These are phyloP conservation scores for Beauveria asiatica DNA, from an alignment of 2,329 filamentous ascomycete genomes.

Conservation along the genomic window DNA sequence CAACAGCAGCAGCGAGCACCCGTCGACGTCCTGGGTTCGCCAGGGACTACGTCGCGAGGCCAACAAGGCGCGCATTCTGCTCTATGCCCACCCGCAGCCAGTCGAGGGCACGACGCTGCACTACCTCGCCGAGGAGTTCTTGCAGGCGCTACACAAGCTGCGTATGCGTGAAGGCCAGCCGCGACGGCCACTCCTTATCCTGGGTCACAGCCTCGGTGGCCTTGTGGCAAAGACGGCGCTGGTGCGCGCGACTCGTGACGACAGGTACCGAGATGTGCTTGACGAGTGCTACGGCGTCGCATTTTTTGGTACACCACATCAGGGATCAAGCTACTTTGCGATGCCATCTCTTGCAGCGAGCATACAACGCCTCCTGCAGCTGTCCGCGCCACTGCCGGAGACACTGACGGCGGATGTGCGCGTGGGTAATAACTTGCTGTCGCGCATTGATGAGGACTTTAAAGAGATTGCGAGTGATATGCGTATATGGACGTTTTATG, in stretches of 20 bases:
- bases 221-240: slow-evolving; percentile 50
- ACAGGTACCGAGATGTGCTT: slow-evolving; percentile 35
- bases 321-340: slow-evolving; percentile 54
- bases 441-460: slow-evolving; percentile 46
- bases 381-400: slow-evolving; percentile 41
- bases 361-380: slow-evolving; percentile 43
- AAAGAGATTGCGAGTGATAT: slow-evolving; percentile 48
- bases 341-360: slow-evolving; percentile 47
- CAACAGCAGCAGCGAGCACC: slow-evolving; percentile 15
- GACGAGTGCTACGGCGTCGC: slow-evolving; percentile 52
- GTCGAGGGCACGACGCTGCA: slow-evolving; percentile 34
- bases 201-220: slow-evolving; percentile 54
- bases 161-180: slow-evolving; percentile 25
- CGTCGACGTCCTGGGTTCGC: slow-evolving; percentile 40
- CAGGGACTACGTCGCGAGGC: slow-evolving; percentile 43
- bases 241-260: slow-evolving; percentile 34
- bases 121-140: slow-evolving; percentile 36
- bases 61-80: slow-evolving; percentile 38
- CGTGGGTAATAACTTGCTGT: slow-evolving; percentile 39
- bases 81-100: slow-evolving; percentile 41
- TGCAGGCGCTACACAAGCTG: slow-evolving; percentile 33
- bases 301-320: slow-evolving; percentile 53
- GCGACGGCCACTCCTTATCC: slow-evolving; percentile 46
- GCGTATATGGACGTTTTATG: slow-evolving; percentile 54
- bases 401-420: slow-evolving; percentile 43